Percentiles rank a stretch among this genome's conserved stretches.
Evolutionary conservation across 768 basidiomycete species (phyloP).

Genomic region (Podaxis carcinomalis): DNA sequence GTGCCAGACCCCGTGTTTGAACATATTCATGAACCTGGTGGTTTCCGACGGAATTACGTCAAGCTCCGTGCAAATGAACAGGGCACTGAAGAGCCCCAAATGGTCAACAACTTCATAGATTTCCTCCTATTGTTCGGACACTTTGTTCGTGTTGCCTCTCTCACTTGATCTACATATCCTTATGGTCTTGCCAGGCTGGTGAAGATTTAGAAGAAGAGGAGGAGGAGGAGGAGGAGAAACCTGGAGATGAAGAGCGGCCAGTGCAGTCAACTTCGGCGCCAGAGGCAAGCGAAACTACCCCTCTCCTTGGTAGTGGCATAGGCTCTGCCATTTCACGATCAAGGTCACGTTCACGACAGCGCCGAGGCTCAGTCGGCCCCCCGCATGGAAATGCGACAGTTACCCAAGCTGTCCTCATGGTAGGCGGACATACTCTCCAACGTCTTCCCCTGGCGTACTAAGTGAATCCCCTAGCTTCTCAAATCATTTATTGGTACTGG

Average conservation of each 20-base stretch:
- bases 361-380: conserved; percentile 50
- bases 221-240: conserved; percentile 69
- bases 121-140: conserved; percentile 95
- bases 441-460: background rate
- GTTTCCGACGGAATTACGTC: conserved; percentile 89
- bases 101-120: conserved; percentile 87
- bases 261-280: conserved; percentile 17
- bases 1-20: conserved; percentile 76
- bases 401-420: conserved; percentile 91
- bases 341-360: conserved; percentile 48
- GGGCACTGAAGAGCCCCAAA: conserved; percentile 54
- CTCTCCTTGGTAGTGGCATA: conserved; percentile 37
- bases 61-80: conserved; percentile 67
- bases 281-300: conserved; percentile 46
- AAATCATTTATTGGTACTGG: conserved; percentile 97
- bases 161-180: background rate
- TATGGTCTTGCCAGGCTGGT: conserved; percentile 57
- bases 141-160: conserved; percentile 59
- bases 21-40: conserved; percentile 93
- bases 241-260: conserved; percentile 63
- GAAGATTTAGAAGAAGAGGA: conserved; percentile 84
- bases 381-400: conserved; percentile 86
- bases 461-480: conserved; percentile 50
- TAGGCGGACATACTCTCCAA: conserved; percentile 25
- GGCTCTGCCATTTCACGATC: conserved; percentile 20